These are phyloP conservation scores for Saraca asoca DNA, from an alignment of 331 rosid genomes.

Conservation along the genomic window DNA sequence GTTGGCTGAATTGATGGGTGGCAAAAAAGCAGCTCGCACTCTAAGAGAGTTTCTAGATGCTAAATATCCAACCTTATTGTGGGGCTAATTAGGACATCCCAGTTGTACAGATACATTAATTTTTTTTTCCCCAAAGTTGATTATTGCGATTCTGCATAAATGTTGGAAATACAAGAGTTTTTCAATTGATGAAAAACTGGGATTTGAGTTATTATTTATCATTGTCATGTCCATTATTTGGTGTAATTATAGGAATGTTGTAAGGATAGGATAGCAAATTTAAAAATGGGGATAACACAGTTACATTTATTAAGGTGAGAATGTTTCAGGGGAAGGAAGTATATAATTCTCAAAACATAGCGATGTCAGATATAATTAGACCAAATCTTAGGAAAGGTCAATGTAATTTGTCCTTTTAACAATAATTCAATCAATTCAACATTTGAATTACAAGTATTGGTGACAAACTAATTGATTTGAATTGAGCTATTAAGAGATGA, in stretches of 20 bases:
- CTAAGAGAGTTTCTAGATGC: constrained; percentile 95
- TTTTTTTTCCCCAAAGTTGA: constrained; percentile 19
- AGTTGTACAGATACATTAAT: constrained; percentile 53
- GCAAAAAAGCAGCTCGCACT: constrained; percentile 89
- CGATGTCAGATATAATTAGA: too few relatives aligned
- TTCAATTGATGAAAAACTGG: constrained; percentile 16
- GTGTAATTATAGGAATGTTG: constrained; percentile 28
- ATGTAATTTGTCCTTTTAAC: too few relatives aligned
- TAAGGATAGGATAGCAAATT: too few relatives aligned
- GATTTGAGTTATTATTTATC: constrained; percentile 6
- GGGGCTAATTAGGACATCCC: constrained; percentile 37
- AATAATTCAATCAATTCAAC: too few relatives aligned
- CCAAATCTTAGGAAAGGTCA: too few relatives aligned
- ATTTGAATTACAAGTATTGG: too few relatives aligned
- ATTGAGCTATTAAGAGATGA: too few relatives aligned
- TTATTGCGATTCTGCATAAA: constrained; percentile 27
- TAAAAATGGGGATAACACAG: too few relatives aligned
- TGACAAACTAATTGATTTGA: too few relatives aligned
- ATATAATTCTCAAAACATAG: too few relatives aligned
- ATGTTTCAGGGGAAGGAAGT: too few relatives aligned
- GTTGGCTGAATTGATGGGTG: constrained; percentile 81
- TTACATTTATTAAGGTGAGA: too few relatives aligned
- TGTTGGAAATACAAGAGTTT: constrained; percentile 10
- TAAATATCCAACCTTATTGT: constrained; percentile 84
- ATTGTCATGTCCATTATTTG: not conserved